phyloP scores from a whole-genome alignment of 176 grass and related monocot genomes.

The Zea mays region Zm-B73-REFERENCE-NAM-5.0 NC_050100.1:208537501-208538000 shows the following conservation, averaged over 20 bases:
- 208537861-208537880: not conserved
- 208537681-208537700: slow-evolving; percentile 29
- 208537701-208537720: slow-evolving; percentile 17
- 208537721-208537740: not conserved
- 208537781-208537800: not conserved
- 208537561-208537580: not conserved
- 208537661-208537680: slow-evolving; percentile 7
- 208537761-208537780: not conserved
- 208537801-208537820: slow-evolving; percentile 12
- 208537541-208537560: slow-evolving; percentile 21
- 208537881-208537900: not conserved
- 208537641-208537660: slow-evolving; percentile 26
- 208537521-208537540: not conserved
- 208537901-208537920: not conserved
- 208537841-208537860: not conserved
- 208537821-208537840: not conserved
- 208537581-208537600: slow-evolving; percentile 20
- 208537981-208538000: slow-evolving; percentile 18
- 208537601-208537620: slow-evolving; percentile 10
- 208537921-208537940: not conserved
- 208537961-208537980: slow-evolving; percentile 17
- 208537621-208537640: slow-evolving; percentile 4
- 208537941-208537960: slow-evolving; percentile 8
- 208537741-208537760: not conserved
- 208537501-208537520: not conserved